phyloP scores from a whole-genome alignment of 352 stramenopile species.

The Phytophthora macrochlamydospora region DNA sequence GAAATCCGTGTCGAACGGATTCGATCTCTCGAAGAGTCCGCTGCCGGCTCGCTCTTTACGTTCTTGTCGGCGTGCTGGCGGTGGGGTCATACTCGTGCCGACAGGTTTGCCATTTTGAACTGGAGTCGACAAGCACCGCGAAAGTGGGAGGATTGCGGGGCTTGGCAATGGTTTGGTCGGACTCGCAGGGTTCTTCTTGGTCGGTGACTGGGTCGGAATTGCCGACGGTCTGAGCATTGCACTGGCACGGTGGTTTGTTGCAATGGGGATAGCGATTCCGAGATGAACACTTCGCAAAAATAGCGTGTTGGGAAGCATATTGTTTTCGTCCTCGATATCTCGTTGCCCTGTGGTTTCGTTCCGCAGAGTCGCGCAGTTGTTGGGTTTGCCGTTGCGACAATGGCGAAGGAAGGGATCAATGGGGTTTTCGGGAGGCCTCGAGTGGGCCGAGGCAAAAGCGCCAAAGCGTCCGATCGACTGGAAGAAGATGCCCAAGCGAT shows the following conservation, averaged over 20 bases:
- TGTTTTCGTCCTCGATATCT: slow-evolving; percentile 10
- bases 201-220: slow-evolving; percentile 4
- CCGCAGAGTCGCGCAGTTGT: slow-evolving; percentile 18
- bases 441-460: slow-evolving; percentile 10
- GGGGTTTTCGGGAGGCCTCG: slow-evolving; percentile 34
- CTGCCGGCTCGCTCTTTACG: slow-evolving; percentile 35
- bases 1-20: slow-evolving; percentile 86
- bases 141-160: slow-evolving; percentile 47
- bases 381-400: slow-evolving; percentile 7
- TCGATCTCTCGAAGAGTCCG: slow-evolving; percentile 64
- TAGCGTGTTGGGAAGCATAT: slow-evolving; percentile 6
- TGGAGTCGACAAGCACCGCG: slow-evolving; percentile 64
- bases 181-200: slow-evolving; percentile 26
- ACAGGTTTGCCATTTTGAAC: slow-evolving; percentile 34
- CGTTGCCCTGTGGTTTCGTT: slow-evolving; percentile 25
- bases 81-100: slow-evolving; percentile 5
- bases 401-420: slow-evolving; percentile 38
- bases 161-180: slow-evolving; percentile 25
- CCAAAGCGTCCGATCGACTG: slow-evolving; percentile 59
- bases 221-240: slow-evolving; percentile 23
- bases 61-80: slow-evolving; percentile 22
- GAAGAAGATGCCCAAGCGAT: slow-evolving; percentile 76
- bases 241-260: slow-evolving; percentile 16
- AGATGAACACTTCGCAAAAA: slow-evolving; percentile 16
- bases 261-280: slow-evolving; percentile 24